These are phyloP conservation scores for Ceriops zippeliana DNA, from an alignment of 345 rosid species.

Conservation along the genomic window DNA sequence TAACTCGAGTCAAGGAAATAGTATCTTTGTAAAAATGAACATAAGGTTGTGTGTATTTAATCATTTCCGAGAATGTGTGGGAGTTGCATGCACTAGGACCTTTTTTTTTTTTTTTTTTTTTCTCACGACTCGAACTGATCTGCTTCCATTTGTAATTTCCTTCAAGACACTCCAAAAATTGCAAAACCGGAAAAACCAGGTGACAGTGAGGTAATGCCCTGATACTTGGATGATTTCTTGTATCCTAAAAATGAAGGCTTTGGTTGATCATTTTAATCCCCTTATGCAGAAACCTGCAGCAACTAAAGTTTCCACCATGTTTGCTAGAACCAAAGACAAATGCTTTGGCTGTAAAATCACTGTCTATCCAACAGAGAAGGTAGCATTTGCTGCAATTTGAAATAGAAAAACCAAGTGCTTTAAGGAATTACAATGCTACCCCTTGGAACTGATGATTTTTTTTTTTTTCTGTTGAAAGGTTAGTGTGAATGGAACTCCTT, in stretches of 20 bases:
- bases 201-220: slow-evolving; percentile 64
- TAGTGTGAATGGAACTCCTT: slow-evolving; percentile 87
- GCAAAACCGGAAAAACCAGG: slow-evolving; percentile 70
- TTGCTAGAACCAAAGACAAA: slow-evolving; percentile 91
- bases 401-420: background rate
- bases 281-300: slow-evolving; percentile 62
- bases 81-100: too few species aligned
- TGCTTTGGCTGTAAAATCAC: slow-evolving; percentile 85
- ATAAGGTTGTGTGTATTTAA: too few species aligned
- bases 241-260: background rate
- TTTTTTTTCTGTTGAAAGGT: slow-evolving; percentile 42
- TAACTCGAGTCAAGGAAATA: too few species aligned
- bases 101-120: too few species aligned
- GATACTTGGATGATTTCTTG: background rate
- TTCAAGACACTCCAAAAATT: slow-evolving; percentile 79
- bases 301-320: slow-evolving; percentile 81
- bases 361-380: slow-evolving; percentile 95
- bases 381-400: slow-evolving; percentile 16
- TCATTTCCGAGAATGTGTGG: too few species aligned
- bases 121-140: slow-evolving; percentile 3
- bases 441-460: too few species aligned
- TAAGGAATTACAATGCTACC: background rate
- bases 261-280: background rate
- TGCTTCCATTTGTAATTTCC: slow-evolving; percentile 18
- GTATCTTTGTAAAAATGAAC: too few species aligned